Base-by-base conservation (phyloP, 2,329 filamentous ascomycete species). In the Talaromyces funiculosus region DNA sequence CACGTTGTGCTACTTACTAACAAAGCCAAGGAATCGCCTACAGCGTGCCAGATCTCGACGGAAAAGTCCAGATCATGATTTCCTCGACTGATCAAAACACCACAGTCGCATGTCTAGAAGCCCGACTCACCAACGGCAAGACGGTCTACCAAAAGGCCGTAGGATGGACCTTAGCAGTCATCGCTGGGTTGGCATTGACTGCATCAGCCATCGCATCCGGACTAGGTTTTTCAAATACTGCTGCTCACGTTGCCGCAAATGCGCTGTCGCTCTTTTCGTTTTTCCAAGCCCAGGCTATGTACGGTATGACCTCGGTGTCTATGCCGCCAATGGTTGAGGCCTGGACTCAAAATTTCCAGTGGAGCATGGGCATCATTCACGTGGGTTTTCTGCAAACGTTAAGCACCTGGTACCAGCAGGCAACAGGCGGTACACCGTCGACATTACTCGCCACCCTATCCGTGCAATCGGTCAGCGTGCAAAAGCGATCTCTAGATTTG, bases 331-430 rank as follows among this genome's bases (percentile, higher is more conserved):
- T 96, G 63, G 93, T 96, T 58, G 84, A 90, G 69, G 84, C 92
- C 0, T 97, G 93, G 93, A 96, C 92, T 1, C 92, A 97, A 77
- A 93, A 97, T 77, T 97, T 97, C 78, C 90, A 95, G 72, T 97
- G 93, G 93, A 95, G 89, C 70, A 94, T 97, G 90, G 93, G 93
- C 68, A 92, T 97, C 69, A 96, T 97, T 69, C 84, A 85, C 56
- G 82, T 97, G 42, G 82, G 81, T 14, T 97, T 96, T 74, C 84
- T 97, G 78, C 91, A 97, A 78, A 82, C 81, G 53, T 89, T 96
- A 69, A 90, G 90, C 64, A 96, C 92, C 31, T 97, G 93, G 93
- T 97, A 97, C 72, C 92, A 96, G 77, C 89, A 92, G 64, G 85
- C 93, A 3, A 97, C 93, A 2, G 93, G 93, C 57, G 93, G 93